Conservation (phyloP, 805 yeast species). For the Candida parachauliodes region DNA sequence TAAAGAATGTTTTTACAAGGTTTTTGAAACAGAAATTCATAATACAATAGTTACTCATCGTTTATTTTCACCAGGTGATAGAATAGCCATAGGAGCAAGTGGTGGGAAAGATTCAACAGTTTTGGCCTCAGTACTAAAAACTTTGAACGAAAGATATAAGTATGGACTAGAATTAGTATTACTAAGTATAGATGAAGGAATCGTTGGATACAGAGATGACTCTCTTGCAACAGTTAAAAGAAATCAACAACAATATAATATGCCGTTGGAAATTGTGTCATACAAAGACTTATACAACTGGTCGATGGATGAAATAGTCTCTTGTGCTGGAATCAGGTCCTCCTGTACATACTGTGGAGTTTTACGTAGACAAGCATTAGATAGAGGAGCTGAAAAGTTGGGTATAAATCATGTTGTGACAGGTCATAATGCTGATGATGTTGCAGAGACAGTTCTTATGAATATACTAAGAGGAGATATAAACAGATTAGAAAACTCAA, state of each 20-base stretch:
- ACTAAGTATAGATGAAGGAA: constrained; percentile 93
- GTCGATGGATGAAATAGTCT: constrained; percentile 98
- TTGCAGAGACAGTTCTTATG: constrained; percentile 98
- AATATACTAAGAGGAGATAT: constrained; percentile 94
- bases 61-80: constrained; percentile 77
- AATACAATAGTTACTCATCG: constrained; percentile 71
- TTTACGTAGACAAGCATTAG: constrained; percentile 91
- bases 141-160: constrained; percentile 80
- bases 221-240: constrained; percentile 95
- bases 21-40: constrained; percentile 94
- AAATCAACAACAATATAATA: constrained; percentile 78
- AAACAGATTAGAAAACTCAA: constrained; percentile 84
- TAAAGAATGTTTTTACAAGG: constrained; percentile 82
- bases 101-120: constrained; percentile 99
- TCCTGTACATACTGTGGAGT: constrained; percentile 99
- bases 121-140: constrained; percentile 79
- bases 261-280: constrained; percentile 77
- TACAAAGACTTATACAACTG: constrained; percentile 89
- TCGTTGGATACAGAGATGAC: constrained; percentile 94
- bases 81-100: constrained; percentile 95
- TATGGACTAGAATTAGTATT: constrained; percentile 85
- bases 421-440: constrained; percentile 98
- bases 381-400: constrained; percentile 87
- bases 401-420: constrained; percentile 90
- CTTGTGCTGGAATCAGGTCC: constrained; percentile 88